These are phyloP conservation scores for Lentinus brumalis DNA, from an alignment of 768 basidiomycete species.

Conservation along the genomic window DNA sequence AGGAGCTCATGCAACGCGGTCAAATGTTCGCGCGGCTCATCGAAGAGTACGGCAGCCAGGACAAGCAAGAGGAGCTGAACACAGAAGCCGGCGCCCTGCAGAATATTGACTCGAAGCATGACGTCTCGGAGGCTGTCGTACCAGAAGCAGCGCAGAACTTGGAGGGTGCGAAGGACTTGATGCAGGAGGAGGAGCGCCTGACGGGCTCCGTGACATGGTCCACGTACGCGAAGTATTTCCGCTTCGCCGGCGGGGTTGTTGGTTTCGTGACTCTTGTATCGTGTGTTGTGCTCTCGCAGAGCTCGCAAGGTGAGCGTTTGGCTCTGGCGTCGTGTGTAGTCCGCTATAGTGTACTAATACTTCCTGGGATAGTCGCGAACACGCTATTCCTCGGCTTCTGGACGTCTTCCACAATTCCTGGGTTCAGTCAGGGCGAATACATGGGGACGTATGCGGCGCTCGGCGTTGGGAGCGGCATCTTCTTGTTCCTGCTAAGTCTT, in stretches of 20 bases:
- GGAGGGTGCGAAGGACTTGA: slow-evolving; percentile 28
- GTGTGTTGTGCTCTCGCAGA: slow-evolving; percentile 50
- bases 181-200: slow-evolving; percentile 37
- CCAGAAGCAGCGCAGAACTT: slow-evolving; percentile 12
- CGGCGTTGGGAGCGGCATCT: slow-evolving; percentile 52
- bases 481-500: slow-evolving; percentile 51
- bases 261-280: slow-evolving; percentile 45
- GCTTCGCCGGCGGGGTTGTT: slow-evolving; percentile 36
- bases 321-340: neutral
- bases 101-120: slow-evolving; percentile 29
- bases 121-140: slow-evolving; percentile 32
- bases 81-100: slow-evolving; percentile 31
- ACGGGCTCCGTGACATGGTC: slow-evolving; percentile 38
- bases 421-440: slow-evolving; percentile 64
- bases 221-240: slow-evolving; percentile 39
- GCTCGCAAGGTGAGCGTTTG: slow-evolving; percentile 44
- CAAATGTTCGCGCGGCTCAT: slow-evolving; percentile 38
- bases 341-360: neutral
- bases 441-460: slow-evolving; percentile 56
- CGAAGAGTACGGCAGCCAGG: slow-evolving; percentile 41
- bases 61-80: slow-evolving; percentile 44
- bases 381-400: slow-evolving; percentile 76
- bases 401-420: slow-evolving; percentile 55
- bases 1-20: slow-evolving; percentile 37
- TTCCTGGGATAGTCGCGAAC: slow-evolving; percentile 47